A percentile compares a stretch with the other conserved stretches of the same genome.
These are phyloP conservation scores for Pichia nakasei DNA, from an alignment of 805 yeast species.

Conservation along the genomic window DNA sequence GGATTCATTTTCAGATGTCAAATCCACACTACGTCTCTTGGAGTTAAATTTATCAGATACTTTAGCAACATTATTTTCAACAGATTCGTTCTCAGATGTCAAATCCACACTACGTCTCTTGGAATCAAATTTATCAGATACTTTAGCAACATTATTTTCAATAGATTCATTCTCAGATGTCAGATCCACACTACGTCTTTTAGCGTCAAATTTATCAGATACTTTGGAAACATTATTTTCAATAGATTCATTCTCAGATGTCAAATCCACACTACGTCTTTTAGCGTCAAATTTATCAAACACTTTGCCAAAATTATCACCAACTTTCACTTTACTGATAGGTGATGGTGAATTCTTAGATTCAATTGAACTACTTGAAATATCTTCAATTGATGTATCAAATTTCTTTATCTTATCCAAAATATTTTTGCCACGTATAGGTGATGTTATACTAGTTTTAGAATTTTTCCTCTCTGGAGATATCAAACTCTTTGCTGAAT, in stretches of 20 bases:
- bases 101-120: no score
- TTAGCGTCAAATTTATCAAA: conserved; percentile 26
- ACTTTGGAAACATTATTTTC: neutral
- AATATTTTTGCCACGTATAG: conserved; percentile 15
- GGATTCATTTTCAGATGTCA: neutral
- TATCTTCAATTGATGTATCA: conserved; percentile 14
- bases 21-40: no score
- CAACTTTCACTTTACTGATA: neutral
- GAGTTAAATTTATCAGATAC: neutral
- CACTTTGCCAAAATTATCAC: conserved; percentile 14
- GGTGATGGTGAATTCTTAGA: neutral
- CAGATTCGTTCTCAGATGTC: neutral
- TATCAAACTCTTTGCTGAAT: no score
- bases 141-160: neutral
- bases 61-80: neutral
- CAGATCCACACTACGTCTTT: no score
- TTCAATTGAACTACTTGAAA: neutral
- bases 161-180: neutral
- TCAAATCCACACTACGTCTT: conserved; percentile 13
- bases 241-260: neutral
- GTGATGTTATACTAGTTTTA: conserved; percentile 9
- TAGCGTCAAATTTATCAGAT: neutral
- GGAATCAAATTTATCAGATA: neutral
- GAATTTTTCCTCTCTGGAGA: neutral
- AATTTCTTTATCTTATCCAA: conserved; percentile 21